A percentile compares a stretch with the other conserved stretches of the same genome.
Evolutionary conservation across 2,329 filamentous ascomycete species (phyloP).

Genomic region (Ceratocystis smalleyi): DNA sequence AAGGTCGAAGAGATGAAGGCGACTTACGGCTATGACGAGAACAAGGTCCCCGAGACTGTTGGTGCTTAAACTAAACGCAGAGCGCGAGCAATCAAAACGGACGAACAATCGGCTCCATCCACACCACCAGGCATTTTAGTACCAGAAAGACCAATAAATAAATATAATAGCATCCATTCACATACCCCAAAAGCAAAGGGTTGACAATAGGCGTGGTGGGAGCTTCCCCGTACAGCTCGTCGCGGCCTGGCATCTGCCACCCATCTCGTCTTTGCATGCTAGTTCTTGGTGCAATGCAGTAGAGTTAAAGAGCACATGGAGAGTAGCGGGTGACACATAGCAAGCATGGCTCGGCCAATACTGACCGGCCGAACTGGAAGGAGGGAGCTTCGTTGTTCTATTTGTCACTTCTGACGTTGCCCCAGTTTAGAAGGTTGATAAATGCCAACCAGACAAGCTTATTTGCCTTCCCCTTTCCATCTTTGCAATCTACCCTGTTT

Average conservation of each 20-base stretch:
- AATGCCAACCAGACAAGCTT: not conserved
- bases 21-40: conserved; percentile 50
- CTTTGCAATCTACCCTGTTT: not conserved
- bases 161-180: not conserved
- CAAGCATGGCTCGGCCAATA: too few relatives aligned
- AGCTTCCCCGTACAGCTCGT: too few relatives aligned
- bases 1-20: conserved; percentile 57
- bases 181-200: too few relatives aligned
- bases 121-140: not conserved
- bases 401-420: not conserved
- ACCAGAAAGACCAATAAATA: not conserved
- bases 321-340: too few relatives aligned
- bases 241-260: too few relatives aligned
- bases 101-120: not conserved
- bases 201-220: too few relatives aligned
- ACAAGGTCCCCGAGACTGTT: conserved; percentile 47
- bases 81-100: not conserved
- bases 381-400: not conserved
- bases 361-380: not conserved
- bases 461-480: not conserved
- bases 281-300: too few relatives aligned
- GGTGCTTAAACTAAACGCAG: conserved; percentile 20
- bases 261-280: too few relatives aligned
- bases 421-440: not conserved
- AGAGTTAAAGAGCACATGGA: too few relatives aligned